These are phyloP conservation scores for Neofusicoccum laricinum DNA, from an alignment of 2,329 filamentous ascomycete genomes.

Conservation along the genomic window DNA sequence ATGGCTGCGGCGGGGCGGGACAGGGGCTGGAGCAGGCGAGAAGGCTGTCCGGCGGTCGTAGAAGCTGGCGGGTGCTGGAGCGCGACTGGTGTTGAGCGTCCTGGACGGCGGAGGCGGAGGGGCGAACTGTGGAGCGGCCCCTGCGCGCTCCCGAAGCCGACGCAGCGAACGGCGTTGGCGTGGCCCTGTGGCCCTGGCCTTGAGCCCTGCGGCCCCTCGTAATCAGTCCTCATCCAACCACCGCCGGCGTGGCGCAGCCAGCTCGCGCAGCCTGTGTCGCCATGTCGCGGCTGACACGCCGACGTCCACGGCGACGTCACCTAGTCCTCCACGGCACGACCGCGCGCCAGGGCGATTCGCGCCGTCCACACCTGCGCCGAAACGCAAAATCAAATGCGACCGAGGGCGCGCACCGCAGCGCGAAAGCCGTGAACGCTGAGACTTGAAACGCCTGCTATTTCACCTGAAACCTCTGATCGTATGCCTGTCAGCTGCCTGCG, in stretches of 20 bases:
- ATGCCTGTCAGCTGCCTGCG: constrained; percentile 3
- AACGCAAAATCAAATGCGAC: not conserved
- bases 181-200: not conserved
- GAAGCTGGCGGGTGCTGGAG: not conserved
- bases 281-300: not conserved
- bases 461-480: constrained; percentile 10
- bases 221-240: not conserved
- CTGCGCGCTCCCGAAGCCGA: not conserved
- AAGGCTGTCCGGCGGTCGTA: not conserved
- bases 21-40: not conserved
- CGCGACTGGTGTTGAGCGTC: not conserved
- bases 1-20: not conserved
- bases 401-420: not conserved
- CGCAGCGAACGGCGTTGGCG: not conserved
- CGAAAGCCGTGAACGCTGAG: not conserved
- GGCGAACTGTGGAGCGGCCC: not conserved
- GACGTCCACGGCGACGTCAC: too few relatives aligned
- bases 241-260: not conserved
- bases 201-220: not conserved
- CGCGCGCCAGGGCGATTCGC: not conserved
- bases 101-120: not conserved
- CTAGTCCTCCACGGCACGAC: too few relatives aligned
- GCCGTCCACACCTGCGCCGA: not conserved
- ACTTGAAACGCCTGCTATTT: constrained; percentile 15
- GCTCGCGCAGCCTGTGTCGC: not conserved